These are phyloP conservation scores for Astraeus odoratus DNA, from an alignment of 768 basidiomycete genomes.

Conservation along the genomic window DNA sequence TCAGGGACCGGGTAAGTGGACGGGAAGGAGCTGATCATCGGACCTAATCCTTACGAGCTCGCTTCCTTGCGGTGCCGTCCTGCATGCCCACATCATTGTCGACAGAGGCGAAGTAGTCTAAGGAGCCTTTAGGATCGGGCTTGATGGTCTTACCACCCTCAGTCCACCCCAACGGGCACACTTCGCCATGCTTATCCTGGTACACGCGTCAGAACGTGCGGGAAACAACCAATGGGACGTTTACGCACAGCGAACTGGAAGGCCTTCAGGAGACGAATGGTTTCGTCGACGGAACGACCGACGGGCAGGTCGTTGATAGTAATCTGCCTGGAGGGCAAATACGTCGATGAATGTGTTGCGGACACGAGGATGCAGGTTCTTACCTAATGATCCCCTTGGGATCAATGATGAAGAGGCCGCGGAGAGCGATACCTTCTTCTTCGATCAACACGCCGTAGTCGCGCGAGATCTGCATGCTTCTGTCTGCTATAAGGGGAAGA, in stretches of 20 bases:
- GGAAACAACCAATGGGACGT: not conserved
- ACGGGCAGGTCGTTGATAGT: slow-evolving; percentile 91
- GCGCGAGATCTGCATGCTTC: slow-evolving; percentile 69
- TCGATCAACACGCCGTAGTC: slow-evolving; percentile 88
- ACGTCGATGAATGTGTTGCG: not conserved
- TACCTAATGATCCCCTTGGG: slow-evolving; percentile 72
- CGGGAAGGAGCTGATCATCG: not conserved
- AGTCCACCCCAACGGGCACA: slow-evolving; percentile 89
- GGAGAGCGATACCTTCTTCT: slow-evolving; percentile 81
- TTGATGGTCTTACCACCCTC: slow-evolving; percentile 81
- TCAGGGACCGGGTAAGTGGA: not conserved
- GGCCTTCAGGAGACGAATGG: slow-evolving; percentile 82
- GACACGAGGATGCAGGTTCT: slow-evolving; percentile 8
- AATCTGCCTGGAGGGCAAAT: slow-evolving; percentile 48
- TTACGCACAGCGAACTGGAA: slow-evolving; percentile 79
- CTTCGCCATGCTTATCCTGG: slow-evolving; percentile 85
- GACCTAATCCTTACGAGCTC: slow-evolving; percentile 45
- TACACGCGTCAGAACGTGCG: slow-evolving; percentile 1
- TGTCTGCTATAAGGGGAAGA: slow-evolving; percentile 78
- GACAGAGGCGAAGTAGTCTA: slow-evolving; percentile 60
- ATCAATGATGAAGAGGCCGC: slow-evolving; percentile 83
- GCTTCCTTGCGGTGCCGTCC: slow-evolving; percentile 48
- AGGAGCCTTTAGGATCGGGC: slow-evolving; percentile 60
- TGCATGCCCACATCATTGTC: slow-evolving; percentile 23
- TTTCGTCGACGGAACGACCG: slow-evolving; percentile 94